Percentiles rank a stretch among this genome's conserved stretches.
phyloP scores from a whole-genome alignment of 176 grass and related monocot genomes.

The Zoysia pacifica region DNA sequence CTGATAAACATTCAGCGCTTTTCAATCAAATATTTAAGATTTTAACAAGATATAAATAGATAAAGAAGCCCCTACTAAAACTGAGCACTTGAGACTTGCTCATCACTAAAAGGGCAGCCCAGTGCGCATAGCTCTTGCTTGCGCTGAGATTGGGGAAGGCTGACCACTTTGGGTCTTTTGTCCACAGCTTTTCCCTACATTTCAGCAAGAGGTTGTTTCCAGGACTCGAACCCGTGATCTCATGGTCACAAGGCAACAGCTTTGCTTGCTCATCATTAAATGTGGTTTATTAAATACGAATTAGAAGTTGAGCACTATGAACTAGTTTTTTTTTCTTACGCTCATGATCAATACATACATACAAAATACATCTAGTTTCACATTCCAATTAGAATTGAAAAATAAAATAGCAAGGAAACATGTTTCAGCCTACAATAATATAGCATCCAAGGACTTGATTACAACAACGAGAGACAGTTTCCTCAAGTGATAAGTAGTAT shows the following conservation, averaged over 20 bases:
- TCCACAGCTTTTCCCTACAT: too few species aligned
- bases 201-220: too few species aligned
- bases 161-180: too few species aligned
- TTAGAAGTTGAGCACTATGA: background rate
- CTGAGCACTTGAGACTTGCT: background rate
- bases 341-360: background rate
- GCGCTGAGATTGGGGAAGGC: too few species aligned
- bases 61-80: background rate
- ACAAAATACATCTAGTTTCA: background rate
- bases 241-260: too few species aligned
- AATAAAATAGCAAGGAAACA: background rate
- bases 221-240: too few species aligned
- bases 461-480: constrained; percentile 6
- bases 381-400: constrained; percentile 9
- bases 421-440: background rate
- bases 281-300: background rate
- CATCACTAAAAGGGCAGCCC: background rate
- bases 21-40: constrained; percentile 11
- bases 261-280: background rate
- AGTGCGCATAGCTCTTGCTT: too few species aligned
- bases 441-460: background rate
- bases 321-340: background rate
- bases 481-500: background rate
- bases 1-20: constrained; percentile 12
- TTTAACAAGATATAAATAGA: background rate